A percentile compares a stretch with the other conserved stretches of the same genome.
These are phyloP conservation scores for Globisporangium nodosum DNA, from an alignment of 352 stramenopile genomes.

Conservation along the genomic window DNA sequence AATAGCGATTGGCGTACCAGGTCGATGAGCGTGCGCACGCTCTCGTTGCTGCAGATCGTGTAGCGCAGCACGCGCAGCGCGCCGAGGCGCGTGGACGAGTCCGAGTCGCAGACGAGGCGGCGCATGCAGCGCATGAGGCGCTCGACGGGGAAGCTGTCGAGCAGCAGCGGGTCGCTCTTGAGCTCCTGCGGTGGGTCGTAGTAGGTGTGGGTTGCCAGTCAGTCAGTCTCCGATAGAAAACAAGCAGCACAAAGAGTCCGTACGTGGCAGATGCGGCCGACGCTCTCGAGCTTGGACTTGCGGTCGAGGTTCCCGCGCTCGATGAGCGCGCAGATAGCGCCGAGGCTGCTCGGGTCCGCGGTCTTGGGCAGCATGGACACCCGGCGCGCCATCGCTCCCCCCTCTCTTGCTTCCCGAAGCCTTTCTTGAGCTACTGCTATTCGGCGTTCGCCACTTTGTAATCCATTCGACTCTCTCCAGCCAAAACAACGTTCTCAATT, in stretches of 20 bases:
- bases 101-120: constrained; percentile 65
- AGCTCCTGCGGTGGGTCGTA: constrained; percentile 40
- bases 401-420: not conserved
- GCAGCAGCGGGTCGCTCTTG: constrained; percentile 79
- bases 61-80: constrained; percentile 79
- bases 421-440: not conserved
- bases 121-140: constrained; percentile 78
- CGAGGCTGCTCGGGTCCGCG: constrained; percentile 34
- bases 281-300: constrained; percentile 86
- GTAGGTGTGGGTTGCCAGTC: not conserved
- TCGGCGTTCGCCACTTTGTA: not conserved
- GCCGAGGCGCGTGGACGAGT: constrained; percentile 73
- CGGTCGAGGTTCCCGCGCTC: constrained; percentile 78
- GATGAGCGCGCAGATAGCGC: constrained; percentile 79
- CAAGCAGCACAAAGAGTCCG: not conserved
- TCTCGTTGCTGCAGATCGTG: constrained; percentile 71
- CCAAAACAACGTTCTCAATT: not conserved
- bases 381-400: constrained; percentile 10
- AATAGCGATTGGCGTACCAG: constrained; percentile 24
- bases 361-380: constrained; percentile 15
- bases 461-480: not conserved
- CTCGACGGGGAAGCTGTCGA: constrained; percentile 78
- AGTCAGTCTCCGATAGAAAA: not conserved
- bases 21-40: constrained; percentile 60
- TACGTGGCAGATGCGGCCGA: constrained; percentile 77